Conservation (phyloP, 768 basidiomycete species). For the Filobasidium floriforme region DNA sequence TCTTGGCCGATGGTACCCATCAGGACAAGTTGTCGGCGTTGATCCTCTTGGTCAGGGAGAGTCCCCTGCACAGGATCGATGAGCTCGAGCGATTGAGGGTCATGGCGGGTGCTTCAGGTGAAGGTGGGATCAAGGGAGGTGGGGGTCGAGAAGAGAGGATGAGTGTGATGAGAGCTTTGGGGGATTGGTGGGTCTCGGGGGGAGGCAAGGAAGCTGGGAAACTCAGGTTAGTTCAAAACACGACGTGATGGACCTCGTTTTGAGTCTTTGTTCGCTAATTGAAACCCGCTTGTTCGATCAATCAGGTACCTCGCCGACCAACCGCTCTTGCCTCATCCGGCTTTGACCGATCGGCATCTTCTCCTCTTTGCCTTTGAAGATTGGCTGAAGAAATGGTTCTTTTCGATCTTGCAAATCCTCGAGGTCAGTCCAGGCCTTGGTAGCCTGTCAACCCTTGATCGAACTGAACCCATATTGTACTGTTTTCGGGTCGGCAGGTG, state of each 20-base stretch:
- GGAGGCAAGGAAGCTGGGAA: constrained; percentile 84
- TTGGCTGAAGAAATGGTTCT: constrained; percentile 96
- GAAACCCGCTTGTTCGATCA: constrained; percentile 8
- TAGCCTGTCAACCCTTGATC: background rate
- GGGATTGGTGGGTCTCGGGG: constrained; percentile 89
- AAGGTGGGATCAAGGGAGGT: constrained; percentile 32
- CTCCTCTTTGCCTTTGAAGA: constrained; percentile 89
- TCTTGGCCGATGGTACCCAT: constrained; percentile 79
- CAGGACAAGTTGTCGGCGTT: constrained; percentile 86
- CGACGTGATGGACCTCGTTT: constrained; percentile 33
- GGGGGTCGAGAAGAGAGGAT: constrained; percentile 72
- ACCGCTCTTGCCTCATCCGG: constrained; percentile 55
- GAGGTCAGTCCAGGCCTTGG: constrained; percentile 54
- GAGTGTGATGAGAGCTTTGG: constrained; percentile 79
- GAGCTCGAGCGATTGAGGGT: constrained; percentile 66
- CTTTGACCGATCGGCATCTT: constrained; percentile 63
- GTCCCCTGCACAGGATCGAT: constrained; percentile 74
- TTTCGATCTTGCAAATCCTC: constrained; percentile 76
- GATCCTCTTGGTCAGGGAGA: constrained; percentile 77
- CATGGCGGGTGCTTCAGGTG: constrained; percentile 56
- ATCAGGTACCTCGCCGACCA: constrained; percentile 85
- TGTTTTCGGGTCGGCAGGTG: constrained; percentile 48
- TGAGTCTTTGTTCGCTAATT: background rate
- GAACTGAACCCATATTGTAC: too few relatives aligned
- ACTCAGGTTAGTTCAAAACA: constrained; percentile 55